phyloP scores from a whole-genome alignment of 345 rosid genomes.

The Psidium friedrichsthalianum region DNA sequence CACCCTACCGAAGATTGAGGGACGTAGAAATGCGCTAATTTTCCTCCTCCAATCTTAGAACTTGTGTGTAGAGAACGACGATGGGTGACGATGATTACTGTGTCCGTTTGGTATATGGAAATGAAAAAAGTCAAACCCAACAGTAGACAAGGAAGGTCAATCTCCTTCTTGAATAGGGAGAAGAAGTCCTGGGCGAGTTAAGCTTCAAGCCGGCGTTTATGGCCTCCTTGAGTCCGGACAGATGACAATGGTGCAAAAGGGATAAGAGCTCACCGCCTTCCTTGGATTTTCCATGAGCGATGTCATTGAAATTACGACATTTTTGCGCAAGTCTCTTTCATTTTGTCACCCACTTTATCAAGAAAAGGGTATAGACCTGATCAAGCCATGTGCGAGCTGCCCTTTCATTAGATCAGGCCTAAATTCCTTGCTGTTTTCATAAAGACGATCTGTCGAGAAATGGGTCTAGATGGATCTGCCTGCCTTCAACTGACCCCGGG shows the following conservation, averaged over 20 bases:
- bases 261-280: background rate
- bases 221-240: background rate
- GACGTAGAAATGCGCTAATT: background rate
- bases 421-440: background rate
- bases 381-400: background rate
- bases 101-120: background rate
- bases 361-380: background rate
- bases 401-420: background rate
- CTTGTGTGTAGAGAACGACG: rapidly evolving
- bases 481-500: background rate
- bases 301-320: background rate
- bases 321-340: background rate
- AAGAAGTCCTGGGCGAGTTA: background rate
- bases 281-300: background rate
- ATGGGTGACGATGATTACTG: background rate
- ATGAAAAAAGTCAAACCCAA: background rate
- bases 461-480: background rate
- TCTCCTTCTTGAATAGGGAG: background rate
- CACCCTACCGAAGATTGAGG: background rate
- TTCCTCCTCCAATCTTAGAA: background rate
- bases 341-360: background rate
- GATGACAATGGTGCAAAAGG: background rate
- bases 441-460: background rate
- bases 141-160: background rate
- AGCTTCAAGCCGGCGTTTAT: background rate